These are phyloP conservation scores for Dendrocalamus sinicus DNA, from an alignment of 176 grass and related monocot genomes.

Conservation along the genomic window DNA sequence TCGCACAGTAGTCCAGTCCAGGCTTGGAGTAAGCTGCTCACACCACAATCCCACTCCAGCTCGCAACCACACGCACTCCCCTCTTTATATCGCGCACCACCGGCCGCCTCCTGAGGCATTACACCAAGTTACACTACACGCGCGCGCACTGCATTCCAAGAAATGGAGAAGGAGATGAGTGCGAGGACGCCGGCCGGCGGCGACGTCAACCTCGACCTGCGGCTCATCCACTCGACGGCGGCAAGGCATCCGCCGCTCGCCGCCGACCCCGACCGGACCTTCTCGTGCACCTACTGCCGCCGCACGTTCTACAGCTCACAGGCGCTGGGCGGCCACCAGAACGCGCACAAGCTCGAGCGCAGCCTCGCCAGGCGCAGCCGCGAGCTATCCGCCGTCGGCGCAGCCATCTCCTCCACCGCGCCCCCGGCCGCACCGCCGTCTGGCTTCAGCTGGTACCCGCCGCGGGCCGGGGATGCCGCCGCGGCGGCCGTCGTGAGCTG, in stretches of 20 bases:
- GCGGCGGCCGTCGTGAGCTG: constrained; percentile 58
- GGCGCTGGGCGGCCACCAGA: constrained; percentile 95
- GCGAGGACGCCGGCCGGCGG: neutral
- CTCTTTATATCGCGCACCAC: constrained; percentile 15
- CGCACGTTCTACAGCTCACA: constrained; percentile 94
- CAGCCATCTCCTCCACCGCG: neutral
- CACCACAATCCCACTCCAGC: neutral
- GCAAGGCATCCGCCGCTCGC: neutral
- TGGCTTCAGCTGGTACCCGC: constrained; percentile 40
- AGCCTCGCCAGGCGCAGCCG: constrained; percentile 70
- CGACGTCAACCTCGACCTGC: constrained; percentile 69
- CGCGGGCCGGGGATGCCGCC: neutral
- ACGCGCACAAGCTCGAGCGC: constrained; percentile 96
- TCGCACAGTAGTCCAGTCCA: neutral
- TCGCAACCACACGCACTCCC: too few species aligned
- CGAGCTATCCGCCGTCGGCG: constrained; percentile 43
- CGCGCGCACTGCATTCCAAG: neutral
- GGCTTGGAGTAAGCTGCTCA: neutral
- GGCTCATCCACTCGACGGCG: constrained; percentile 40
- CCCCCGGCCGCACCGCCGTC: neutral
- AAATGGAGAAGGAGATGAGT: constrained; percentile 43
- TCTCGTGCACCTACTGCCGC: constrained; percentile 95
- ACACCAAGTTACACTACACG: too few species aligned
- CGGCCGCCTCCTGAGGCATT: neutral
- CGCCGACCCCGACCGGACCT: constrained; percentile 44